Percentiles rank a stretch among this genome's conserved stretches.
Conservation (phyloP, 257 asterid species). For the Schizonepeta tenuifolia region DNA sequence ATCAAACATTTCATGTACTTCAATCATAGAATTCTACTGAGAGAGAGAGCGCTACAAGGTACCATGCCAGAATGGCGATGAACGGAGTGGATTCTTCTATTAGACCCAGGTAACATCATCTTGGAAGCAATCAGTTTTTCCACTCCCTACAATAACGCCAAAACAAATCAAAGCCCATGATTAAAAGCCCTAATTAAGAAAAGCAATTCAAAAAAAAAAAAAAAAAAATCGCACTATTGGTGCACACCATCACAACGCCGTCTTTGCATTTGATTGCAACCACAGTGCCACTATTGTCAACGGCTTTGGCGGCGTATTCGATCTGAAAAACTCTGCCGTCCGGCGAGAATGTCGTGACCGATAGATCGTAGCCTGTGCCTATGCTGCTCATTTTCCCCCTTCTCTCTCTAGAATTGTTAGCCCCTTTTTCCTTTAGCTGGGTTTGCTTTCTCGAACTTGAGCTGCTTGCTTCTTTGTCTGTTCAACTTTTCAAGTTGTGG, state of each 20-base stretch:
- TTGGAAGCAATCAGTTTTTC: conserved; percentile 84
- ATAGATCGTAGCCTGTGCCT: conserved; percentile 86
- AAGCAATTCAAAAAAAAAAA: no score
- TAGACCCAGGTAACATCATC: conserved; percentile 86
- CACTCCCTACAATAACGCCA: conserved; percentile 54
- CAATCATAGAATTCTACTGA: background rate
- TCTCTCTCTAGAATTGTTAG: background rate
- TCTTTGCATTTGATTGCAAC: conserved; percentile 88
- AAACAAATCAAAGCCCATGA: background rate
- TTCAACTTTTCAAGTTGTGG: no score
- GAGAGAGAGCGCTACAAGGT: background rate
- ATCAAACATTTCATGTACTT: background rate
- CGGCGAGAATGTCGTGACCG: conserved; percentile 85
- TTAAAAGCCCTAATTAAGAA: background rate
- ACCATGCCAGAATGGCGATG: conserved; percentile 87
- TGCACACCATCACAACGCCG: conserved; percentile 64
- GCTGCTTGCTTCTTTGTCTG: no score
- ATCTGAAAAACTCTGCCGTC: conserved; percentile 93
- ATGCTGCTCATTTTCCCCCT: conserved; percentile 67
- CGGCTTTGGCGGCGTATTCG: conserved; percentile 91
- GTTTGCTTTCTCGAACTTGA: background rate
- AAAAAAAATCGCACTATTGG: background rate
- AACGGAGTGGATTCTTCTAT: conserved; percentile 81
- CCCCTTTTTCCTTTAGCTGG: no score
- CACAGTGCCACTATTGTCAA: conserved; percentile 85